A percentile compares a stretch with the other conserved stretches of the same genome.
phyloP scores from a whole-genome alignment of 495 filamentous ascomycete species.

The Mycothermus thermophilus region DNA sequence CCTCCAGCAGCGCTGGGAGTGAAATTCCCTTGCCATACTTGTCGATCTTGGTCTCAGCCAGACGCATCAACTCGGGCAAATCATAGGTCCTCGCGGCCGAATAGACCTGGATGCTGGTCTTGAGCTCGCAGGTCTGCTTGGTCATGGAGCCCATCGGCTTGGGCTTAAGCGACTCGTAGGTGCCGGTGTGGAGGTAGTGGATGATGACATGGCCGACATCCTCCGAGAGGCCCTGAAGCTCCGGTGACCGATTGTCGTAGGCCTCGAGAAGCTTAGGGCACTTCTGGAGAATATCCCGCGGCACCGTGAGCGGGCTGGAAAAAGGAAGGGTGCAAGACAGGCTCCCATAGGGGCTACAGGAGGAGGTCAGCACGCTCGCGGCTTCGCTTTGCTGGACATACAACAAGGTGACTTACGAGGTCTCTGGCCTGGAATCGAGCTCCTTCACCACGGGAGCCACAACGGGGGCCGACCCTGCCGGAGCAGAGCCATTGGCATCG shows the following conservation, averaged over 20 bases:
- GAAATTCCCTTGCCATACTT: constrained; percentile 16
- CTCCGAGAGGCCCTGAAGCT: constrained; percentile 16
- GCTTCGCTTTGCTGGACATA: no score
- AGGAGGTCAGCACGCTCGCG: constrained; percentile 5
- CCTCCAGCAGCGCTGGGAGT: constrained; percentile 18
- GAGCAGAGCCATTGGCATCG: constrained; percentile 4
- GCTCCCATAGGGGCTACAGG: constrained; percentile 19
- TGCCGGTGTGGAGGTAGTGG: constrained; percentile 23
- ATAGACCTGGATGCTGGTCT: constrained; percentile 20
- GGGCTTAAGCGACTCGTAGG: constrained; percentile 20
- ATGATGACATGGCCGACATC: constrained; percentile 24
- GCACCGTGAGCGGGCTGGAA: constrained; percentile 18
- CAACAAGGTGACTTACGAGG: constrained; percentile 12
- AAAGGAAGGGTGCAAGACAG: constrained; percentile 19
- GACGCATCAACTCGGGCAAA: constrained; percentile 20
- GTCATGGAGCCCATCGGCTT: constrained; percentile 10
- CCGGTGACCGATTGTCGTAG: constrained; percentile 16
- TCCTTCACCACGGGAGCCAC: constrained; percentile 7
- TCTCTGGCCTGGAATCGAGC: constrained; percentile 18
- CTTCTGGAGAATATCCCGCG: constrained; percentile 18
- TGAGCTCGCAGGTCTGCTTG: constrained; percentile 19
- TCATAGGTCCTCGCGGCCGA: constrained; percentile 18
- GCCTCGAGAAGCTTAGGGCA: constrained; percentile 21
- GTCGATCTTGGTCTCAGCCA: constrained; percentile 17
- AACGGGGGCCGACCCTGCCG: neutral